phyloP scores from a whole-genome alignment of 768 basidiomycete genomes.

The Suillus luteus region DNA sequence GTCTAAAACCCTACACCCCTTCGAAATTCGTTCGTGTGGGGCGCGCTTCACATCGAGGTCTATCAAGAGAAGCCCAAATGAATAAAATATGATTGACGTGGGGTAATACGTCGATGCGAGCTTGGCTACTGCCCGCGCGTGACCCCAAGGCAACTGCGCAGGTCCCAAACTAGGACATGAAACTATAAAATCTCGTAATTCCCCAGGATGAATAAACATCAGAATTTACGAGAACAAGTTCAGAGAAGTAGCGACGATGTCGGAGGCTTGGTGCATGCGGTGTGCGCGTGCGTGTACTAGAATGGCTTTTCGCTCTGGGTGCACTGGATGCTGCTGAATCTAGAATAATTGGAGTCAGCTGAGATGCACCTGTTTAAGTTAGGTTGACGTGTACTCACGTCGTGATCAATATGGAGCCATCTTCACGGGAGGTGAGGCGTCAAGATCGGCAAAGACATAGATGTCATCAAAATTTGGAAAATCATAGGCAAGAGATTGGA shows the following conservation, averaged over 20 bases:
- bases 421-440: background rate
- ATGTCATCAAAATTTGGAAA: background rate
- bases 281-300: background rate
- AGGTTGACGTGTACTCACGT: background rate
- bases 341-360: conserved; percentile 1
- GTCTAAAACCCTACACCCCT: background rate
- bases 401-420: background rate
- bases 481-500: conserved; percentile 5
- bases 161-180: conserved; percentile 4
- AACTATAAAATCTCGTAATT: conserved; percentile 3
- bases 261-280: conserved; percentile 6
- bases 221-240: background rate
- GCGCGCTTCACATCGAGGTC: no score
- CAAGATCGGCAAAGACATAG: background rate
- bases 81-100: background rate
- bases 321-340: background rate
- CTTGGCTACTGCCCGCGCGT: background rate
- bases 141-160: background rate
- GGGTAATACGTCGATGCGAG: background rate
- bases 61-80: background rate
- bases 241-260: conserved; percentile 1
- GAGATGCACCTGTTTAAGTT: conserved; percentile 6
- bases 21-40: background rate
- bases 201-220: background rate
- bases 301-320: background rate